Percentiles rank a stretch among this genome's conserved stretches.
phyloP scores from a whole-genome alignment of 305 asterid species.

The Rubia tinctorum region DNA sequence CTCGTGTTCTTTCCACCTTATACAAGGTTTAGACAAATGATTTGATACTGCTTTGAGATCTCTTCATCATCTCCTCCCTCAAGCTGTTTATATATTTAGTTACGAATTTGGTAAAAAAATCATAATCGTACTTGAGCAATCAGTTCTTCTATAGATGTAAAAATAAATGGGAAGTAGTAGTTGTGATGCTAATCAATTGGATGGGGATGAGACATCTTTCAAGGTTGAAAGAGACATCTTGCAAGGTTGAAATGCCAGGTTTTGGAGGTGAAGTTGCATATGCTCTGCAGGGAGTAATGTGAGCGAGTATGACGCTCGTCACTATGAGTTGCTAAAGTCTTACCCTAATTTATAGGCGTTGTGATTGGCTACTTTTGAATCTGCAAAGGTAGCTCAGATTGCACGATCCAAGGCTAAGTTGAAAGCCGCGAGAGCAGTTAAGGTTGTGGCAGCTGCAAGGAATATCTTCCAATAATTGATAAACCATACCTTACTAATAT shows the following conservation, averaged over 20 bases:
- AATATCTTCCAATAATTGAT: constrained; percentile 2
- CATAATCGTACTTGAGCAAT: constrained; percentile 5
- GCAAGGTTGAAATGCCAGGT: too few relatives aligned
- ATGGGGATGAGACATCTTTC: constrained; percentile 78
- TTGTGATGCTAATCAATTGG: constrained; percentile 61
- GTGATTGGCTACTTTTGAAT: constrained; percentile 60
- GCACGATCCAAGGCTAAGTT: constrained; percentile 86
- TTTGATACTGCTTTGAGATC: background rate
- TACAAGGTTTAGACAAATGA: constrained; percentile 53
- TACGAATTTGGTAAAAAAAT: background rate
- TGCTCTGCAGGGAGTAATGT: constrained; percentile 28
- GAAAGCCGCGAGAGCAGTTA: constrained; percentile 87
- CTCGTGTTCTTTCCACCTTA: constrained; percentile 90
- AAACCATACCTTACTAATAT: too few relatives aligned
- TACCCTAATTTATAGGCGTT: constrained; percentile 64
- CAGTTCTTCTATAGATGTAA: constrained; percentile 42
- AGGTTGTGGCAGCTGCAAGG: constrained; percentile 87
- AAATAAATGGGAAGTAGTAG: constrained; percentile 56
- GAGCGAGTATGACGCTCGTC: constrained; percentile 37
- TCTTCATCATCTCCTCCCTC: background rate
- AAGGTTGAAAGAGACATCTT: constrained; percentile 84
- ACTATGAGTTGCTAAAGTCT: constrained; percentile 43
- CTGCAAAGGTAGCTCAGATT: too few relatives aligned
- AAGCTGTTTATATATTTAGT: background rate
- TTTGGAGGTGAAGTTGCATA: too few relatives aligned